Conservation (phyloP, 257 asterid species). For the Petunia secreta region DNA sequence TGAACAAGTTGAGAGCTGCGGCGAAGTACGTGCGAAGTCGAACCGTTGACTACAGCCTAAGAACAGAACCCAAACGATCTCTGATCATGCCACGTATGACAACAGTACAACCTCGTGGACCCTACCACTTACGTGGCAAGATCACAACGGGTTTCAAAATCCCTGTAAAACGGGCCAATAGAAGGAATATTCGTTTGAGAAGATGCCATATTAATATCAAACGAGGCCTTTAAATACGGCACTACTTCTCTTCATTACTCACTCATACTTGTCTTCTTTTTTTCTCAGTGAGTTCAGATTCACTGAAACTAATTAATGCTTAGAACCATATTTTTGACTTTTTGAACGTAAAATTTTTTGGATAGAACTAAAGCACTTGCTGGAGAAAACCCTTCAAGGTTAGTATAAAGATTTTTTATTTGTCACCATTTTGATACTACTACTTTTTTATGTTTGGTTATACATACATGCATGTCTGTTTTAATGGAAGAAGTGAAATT, state of each 20-base stretch:
- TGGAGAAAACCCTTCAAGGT: slow-evolving; percentile 1
- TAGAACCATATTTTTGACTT: not conserved
- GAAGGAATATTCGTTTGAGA: not conserved
- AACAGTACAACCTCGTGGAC: not conserved
- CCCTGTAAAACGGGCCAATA: not conserved
- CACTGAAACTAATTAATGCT: not conserved
- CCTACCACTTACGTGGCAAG: not conserved
- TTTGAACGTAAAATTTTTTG: not conserved
- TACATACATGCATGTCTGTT: slow-evolving; percentile 2
- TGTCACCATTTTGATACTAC: not conserved
- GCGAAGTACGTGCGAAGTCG: not conserved
- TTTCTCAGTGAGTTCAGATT: not conserved
- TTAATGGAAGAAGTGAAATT: not conserved
- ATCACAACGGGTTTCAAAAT: not conserved
- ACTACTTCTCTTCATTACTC: slow-evolving; percentile 17
- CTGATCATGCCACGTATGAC: not conserved
- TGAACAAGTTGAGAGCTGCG: not conserved
- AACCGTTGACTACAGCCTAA: not conserved
- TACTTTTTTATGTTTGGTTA: not conserved
- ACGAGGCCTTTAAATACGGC: slow-evolving; percentile 21
- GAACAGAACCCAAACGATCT: not conserved
- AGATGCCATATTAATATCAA: not conserved
- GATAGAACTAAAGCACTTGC: not conserved
- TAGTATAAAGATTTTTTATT: not conserved
- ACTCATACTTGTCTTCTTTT: not conserved